These are phyloP conservation scores for Globisporangium perplexum DNA, from an alignment of 352 stramenopile genomes.

Conservation along the genomic window DNA sequence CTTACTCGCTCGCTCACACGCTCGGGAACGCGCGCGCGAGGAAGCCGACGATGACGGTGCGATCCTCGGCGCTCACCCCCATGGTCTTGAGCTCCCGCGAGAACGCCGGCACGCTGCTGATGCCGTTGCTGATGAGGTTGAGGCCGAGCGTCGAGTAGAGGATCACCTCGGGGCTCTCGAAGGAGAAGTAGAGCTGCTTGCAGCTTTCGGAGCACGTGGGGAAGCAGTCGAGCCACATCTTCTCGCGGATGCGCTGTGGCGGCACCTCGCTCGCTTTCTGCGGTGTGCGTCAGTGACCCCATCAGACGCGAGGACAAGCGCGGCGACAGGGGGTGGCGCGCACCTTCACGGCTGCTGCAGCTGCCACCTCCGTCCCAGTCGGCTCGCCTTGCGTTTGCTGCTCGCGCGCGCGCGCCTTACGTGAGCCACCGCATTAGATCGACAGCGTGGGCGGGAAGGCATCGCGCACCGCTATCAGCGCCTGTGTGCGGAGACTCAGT, in stretches of 20 bases:
- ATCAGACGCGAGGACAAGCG: background rate
- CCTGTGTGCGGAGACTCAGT: conserved; percentile 12
- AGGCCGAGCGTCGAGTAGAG: conserved; percentile 77
- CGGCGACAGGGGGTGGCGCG: background rate
- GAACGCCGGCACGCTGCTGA: conserved; percentile 75
- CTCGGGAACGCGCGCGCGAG: conserved; percentile 67
- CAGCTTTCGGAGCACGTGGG: conserved; percentile 67
- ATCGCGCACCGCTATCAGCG: conserved; percentile 10
- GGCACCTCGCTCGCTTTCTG: conserved; percentile 32
- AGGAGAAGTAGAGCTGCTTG: conserved; percentile 68
- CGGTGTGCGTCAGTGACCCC: background rate
- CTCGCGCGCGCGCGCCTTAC: background rate
- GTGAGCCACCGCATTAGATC: background rate
- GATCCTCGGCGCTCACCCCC: conserved; percentile 61
- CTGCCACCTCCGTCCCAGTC: background rate
- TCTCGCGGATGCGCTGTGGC: conserved; percentile 52
- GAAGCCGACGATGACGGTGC: conserved; percentile 74
- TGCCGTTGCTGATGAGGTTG: conserved; percentile 82
- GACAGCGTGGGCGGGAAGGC: background rate
- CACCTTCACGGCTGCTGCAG: background rate
- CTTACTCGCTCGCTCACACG: conserved; percentile 22
- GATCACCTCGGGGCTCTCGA: conserved; percentile 69
- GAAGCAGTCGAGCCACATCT: conserved; percentile 80
- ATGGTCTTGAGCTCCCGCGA: conserved; percentile 76
- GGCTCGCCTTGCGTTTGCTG: conserved; percentile 2